Percentiles rank a stretch among this genome's conserved stretches.
Conservation (phyloP, 225 moss, liverwort and hornwort species). For the Ulota crispa region DNA sequence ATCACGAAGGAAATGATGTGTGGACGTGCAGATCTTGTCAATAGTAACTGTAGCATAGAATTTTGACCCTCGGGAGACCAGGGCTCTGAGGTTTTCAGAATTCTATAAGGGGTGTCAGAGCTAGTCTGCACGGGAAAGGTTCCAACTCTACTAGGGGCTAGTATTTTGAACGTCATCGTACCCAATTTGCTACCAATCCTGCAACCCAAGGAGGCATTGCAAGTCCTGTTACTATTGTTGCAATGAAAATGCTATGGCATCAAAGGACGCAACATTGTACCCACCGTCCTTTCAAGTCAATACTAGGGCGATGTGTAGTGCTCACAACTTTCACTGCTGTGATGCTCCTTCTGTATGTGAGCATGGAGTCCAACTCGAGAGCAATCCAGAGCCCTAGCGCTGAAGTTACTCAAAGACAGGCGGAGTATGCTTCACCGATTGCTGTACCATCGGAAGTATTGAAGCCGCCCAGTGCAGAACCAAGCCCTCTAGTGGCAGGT, state of each 20-base stretch:
- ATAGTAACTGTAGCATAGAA: background rate
- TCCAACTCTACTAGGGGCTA: background rate
- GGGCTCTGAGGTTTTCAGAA: background rate
- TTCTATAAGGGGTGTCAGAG: background rate
- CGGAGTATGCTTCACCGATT: background rate
- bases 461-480: background rate
- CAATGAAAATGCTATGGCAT: slow-evolving; percentile 32
- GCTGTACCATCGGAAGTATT: background rate
- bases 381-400: slow-evolving; percentile 8
- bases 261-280: background rate
- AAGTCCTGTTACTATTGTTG: background rate
- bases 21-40: background rate
- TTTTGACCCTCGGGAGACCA: background rate
- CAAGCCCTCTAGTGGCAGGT: background rate
- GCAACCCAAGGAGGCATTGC: background rate
- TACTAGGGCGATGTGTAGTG: slow-evolving; percentile 24
- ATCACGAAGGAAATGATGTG: background rate
- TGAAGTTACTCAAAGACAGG: background rate
- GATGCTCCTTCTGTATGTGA: slow-evolving; percentile 22
- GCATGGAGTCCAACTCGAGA: slow-evolving; percentile 12
- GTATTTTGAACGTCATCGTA: background rate
- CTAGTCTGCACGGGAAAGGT: background rate
- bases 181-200: background rate
- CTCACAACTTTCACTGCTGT: slow-evolving; percentile 12
- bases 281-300: slow-evolving; percentile 26